Evolutionary conservation across 1,284 basidiomycete genomes (phyloP).

Genomic region (Papiliotrema flavescens): DNA sequence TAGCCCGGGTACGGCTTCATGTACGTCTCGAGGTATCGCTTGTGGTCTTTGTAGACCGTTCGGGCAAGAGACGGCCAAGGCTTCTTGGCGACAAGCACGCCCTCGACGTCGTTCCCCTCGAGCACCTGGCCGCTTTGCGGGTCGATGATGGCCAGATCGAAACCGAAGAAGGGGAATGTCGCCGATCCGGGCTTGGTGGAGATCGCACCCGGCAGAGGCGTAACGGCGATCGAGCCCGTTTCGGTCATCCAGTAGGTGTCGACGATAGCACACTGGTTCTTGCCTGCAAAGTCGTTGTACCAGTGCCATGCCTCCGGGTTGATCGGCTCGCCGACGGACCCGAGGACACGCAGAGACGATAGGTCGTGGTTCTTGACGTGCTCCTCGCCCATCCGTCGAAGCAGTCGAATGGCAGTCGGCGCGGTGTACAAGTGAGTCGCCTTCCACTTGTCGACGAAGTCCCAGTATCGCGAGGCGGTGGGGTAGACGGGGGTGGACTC

Average conservation of each 20-base stretch:
- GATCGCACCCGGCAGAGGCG: slow-evolving; percentile 92
- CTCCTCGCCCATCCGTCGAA: slow-evolving; percentile 82
- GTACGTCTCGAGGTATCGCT: slow-evolving; percentile 89
- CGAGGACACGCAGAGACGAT: slow-evolving; percentile 77
- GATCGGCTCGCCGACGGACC: slow-evolving; percentile 95
- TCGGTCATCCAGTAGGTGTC: slow-evolving; percentile 99
- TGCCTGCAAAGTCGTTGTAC: slow-evolving; percentile 89
- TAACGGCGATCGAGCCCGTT: slow-evolving; percentile 91
- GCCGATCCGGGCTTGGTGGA: slow-evolving; percentile 95
- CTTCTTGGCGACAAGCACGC: slow-evolving; percentile 78
- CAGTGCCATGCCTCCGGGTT: slow-evolving; percentile 99
- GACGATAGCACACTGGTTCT: slow-evolving; percentile 85
- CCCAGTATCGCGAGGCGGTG: slow-evolving; percentile 93
- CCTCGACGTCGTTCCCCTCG: slow-evolving; percentile 80
- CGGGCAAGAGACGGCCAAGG: slow-evolving; percentile 98
- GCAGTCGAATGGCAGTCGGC: slow-evolving; percentile 80
- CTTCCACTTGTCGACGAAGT: slow-evolving; percentile 88
- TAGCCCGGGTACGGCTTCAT: slow-evolving; percentile 59
- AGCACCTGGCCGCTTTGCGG: slow-evolving; percentile 61
- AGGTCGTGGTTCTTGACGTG: slow-evolving; percentile 85
- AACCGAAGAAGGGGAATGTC: slow-evolving; percentile 96
- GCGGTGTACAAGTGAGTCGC: slow-evolving; percentile 93
- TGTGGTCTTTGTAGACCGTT: slow-evolving; percentile 87
- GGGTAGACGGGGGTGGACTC: slow-evolving; percentile 98
- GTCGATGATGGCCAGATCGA: slow-evolving; percentile 84